Percentiles rank a stretch among this genome's conserved stretches.
Conservation (phyloP, 345 rosid species). For the Gossypium anomalum region DNA sequence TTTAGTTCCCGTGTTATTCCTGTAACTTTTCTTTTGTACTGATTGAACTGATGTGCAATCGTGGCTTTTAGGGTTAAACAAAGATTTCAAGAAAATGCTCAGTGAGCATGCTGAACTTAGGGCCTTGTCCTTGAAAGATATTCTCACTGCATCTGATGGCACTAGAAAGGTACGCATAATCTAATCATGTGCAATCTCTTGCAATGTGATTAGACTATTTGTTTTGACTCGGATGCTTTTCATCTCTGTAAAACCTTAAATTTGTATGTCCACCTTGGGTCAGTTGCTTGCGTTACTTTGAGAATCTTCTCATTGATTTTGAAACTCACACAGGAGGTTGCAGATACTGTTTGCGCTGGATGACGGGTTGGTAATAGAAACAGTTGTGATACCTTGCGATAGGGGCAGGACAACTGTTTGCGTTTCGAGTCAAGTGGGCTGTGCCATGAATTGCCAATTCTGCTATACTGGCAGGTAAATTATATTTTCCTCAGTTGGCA, state of each 20-base stretch:
- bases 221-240: neutral
- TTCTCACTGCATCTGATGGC: constrained; percentile 72
- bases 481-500: neutral
- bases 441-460: constrained; percentile 97
- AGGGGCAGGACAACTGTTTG: constrained; percentile 86
- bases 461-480: constrained; percentile 84
- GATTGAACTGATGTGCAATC: neutral
- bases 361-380: constrained; percentile 76
- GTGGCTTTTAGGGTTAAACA: constrained; percentile 59
- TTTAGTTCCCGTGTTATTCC: neutral
- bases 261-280: neutral
- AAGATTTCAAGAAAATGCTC: constrained; percentile 78
- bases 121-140: constrained; percentile 63
- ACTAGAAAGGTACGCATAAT: constrained; percentile 67
- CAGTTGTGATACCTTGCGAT: constrained; percentile 83
- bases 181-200: neutral
- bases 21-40: neutral
- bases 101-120: constrained; percentile 54
- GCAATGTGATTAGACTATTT: neutral
- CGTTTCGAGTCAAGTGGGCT: constrained; percentile 92
- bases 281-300: constrained; percentile 16
- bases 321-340: constrained; percentile 72
- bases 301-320: constrained; percentile 60
- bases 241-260: neutral
- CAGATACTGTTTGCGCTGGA: constrained; percentile 86